A percentile compares a stretch with the other conserved stretches of the same genome.
Conservation (phyloP, 2,329 filamentous ascomycete species). For the Sporothrix humicola region DNA sequence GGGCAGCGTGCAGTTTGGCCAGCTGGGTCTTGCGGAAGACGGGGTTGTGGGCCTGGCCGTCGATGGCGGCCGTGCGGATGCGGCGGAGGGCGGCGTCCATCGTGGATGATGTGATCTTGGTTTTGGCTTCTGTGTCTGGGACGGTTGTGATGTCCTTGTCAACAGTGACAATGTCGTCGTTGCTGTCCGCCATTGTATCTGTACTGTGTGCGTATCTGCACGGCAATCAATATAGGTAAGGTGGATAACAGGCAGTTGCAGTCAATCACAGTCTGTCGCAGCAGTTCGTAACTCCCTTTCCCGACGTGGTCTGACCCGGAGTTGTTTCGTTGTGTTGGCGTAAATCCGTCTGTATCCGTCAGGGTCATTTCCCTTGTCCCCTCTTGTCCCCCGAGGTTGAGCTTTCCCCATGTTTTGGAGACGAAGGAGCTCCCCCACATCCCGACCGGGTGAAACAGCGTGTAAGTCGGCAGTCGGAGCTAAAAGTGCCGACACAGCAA, state of each 20-base stretch:
- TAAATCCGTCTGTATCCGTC: neutral
- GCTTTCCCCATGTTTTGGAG: neutral
- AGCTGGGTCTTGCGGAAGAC: constrained; percentile 19
- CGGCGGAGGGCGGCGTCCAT: constrained; percentile 4
- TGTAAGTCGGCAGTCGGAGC: constrained; percentile 7
- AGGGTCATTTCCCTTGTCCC: neutral
- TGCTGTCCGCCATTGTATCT: neutral
- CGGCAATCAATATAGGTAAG: neutral
- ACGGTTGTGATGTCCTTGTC: neutral
- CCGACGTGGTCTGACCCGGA: neutral
- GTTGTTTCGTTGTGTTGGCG: neutral
- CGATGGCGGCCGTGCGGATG: constrained; percentile 2
- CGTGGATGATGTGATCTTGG: neutral
- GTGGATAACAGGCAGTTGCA: neutral
- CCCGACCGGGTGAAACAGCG: neutral
- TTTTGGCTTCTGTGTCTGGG: too few species aligned
- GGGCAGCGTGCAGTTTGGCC: neutral
- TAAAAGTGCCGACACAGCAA: neutral
- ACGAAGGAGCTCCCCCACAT: neutral
- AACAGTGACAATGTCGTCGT: neutral
- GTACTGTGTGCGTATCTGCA: neutral
- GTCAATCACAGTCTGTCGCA: neutral
- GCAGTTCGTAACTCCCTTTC: too few species aligned
- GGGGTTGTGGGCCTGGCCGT: constrained; percentile 17
- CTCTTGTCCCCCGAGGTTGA: neutral